Base-by-base conservation (phyloP, 2,329 filamentous ascomycete species). In the Aspergillus amoenus region DNA sequence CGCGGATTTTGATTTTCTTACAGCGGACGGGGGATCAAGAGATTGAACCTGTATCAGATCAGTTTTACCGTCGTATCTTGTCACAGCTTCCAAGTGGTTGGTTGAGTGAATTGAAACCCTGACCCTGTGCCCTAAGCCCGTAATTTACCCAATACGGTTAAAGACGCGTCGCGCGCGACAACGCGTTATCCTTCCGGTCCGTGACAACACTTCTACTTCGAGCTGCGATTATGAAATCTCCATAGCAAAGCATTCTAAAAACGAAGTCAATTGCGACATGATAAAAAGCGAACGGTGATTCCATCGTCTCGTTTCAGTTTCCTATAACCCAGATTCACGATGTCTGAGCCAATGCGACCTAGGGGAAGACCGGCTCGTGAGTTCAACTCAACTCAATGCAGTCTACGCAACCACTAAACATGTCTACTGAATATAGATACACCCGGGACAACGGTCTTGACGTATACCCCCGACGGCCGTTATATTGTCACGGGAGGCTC, bases 401-500 rank as follows among this genome's bases (percentile, higher is more conserved):
- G 13, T 6, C 32, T 49, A 49, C 11, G 37, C 47, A 24, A 49
- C 47, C 27, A 15, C 51, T 55, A 6, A 30, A 49, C 37, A n/a
- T 37, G 24, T 15, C 17, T 7, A 24, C 30, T 34, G 15, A 13
- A 43, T 46, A 24, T 56, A 87, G 85, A 99, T 76, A 93, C 91
- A 3, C 88, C 90, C 53, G 95, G 95, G 62, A 85, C 87, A 56
- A 97, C 95, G 2, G 92, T 87, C 66, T 87, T 95, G 64, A 85
- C 89, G 62, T 97, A 97, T 76, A 97, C 93, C 1, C 90, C 91
- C 6, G 88, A 96, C 73, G 94, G 95, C 61, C 84, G 83, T 65
- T 90, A 89, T 67, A 82, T 99, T 57, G 86, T 97, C 64, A 97
- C 94, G 11, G 93, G 92, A 59, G 94, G 94, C 62, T 89, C 91